A percentile compares a stretch with the other conserved stretches of the same genome.
Conservation (phyloP, 768 basidiomycete species). For the Amanita jacksonii region DNA sequence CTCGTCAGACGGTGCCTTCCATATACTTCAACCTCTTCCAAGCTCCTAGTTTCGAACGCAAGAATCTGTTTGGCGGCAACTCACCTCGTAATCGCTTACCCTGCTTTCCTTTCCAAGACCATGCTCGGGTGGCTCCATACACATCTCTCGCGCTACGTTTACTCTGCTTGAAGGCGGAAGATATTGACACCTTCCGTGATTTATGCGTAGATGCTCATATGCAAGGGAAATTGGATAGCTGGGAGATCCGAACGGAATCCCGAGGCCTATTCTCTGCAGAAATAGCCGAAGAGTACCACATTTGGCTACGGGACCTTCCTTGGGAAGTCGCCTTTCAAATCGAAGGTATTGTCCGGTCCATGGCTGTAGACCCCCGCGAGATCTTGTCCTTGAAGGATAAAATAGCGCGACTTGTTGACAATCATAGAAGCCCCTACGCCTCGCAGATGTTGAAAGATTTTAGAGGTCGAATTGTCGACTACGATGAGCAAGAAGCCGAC, state of each 20-base stretch:
- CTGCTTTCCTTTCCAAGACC: conserved; percentile 29
- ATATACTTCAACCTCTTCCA: conserved; percentile 34
- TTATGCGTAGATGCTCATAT: conserved; percentile 31
- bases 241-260: conserved; percentile 29
- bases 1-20: conserved; percentile 22
- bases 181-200: conserved; percentile 27
- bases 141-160: conserved; percentile 44
- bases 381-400: conserved; percentile 31
- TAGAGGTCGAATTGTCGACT: conserved; percentile 15
- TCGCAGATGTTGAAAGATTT: conserved; percentile 27
- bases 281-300: conserved; percentile 21
- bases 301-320: conserved; percentile 25
- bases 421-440: conserved; percentile 25
- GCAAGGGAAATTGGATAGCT: conserved; percentile 20
- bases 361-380: conserved; percentile 41
- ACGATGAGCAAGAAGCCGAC: conserved; percentile 17
- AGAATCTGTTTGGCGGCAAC: conserved; percentile 13
- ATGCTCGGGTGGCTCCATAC: conserved; percentile 38
- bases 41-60: conserved; percentile 31
- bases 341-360: conserved; percentile 30
- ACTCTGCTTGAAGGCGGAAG: conserved; percentile 26
- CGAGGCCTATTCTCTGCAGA: conserved; percentile 34
- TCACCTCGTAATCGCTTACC: conserved; percentile 26
- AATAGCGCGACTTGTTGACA: conserved; percentile 21
- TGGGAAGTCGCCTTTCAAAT: conserved; percentile 57